Evolutionary conservation across 1,139 yeast species (phyloP).

Genomic region (Taphrina communis): DNA sequence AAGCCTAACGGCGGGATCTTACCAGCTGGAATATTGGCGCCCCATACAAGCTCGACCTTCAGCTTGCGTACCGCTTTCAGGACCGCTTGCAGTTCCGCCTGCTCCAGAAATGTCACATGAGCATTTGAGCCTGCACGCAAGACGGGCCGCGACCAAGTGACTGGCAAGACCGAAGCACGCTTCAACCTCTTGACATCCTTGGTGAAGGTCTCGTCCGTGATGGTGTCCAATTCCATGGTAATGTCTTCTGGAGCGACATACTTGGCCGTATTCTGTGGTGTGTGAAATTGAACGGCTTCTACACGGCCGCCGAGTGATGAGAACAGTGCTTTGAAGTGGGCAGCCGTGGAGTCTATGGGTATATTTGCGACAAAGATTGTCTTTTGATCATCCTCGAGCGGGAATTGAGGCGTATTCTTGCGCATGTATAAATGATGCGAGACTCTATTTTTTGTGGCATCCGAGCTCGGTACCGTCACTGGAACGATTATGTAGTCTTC

Average conservation of each 20-base stretch:
- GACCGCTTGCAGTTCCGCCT: slow-evolving; percentile 33
- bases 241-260: slow-evolving; percentile 25
- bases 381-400: slow-evolving; percentile 27
- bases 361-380: slow-evolving; percentile 46
- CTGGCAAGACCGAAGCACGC: slow-evolving; percentile 36
- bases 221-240: slow-evolving; percentile 33
- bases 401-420: slow-evolving; percentile 43
- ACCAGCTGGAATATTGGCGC: slow-evolving; percentile 11
- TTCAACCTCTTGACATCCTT: slow-evolving; percentile 43
- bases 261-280: slow-evolving; percentile 40
- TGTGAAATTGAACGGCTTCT: slow-evolving; percentile 44
- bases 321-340: slow-evolving; percentile 44
- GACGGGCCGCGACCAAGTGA: slow-evolving; percentile 26
- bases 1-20: slow-evolving; percentile 28
- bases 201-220: slow-evolving; percentile 32
- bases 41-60: slow-evolving; percentile 33
- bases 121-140: slow-evolving; percentile 40
- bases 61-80: slow-evolving; percentile 14
- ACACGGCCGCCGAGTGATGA: slow-evolving; percentile 41
- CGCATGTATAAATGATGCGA: slow-evolving; percentile 45
- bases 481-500: slow-evolving; percentile 30
- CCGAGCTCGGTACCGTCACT: slow-evolving; percentile 4
- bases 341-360: slow-evolving; percentile 47
- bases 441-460: neutral
- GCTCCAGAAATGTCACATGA: slow-evolving; percentile 38